Evolutionary conservation across 208 protist species (phyloP).

Genomic region (Acanthamoeba comandoni): DNA sequence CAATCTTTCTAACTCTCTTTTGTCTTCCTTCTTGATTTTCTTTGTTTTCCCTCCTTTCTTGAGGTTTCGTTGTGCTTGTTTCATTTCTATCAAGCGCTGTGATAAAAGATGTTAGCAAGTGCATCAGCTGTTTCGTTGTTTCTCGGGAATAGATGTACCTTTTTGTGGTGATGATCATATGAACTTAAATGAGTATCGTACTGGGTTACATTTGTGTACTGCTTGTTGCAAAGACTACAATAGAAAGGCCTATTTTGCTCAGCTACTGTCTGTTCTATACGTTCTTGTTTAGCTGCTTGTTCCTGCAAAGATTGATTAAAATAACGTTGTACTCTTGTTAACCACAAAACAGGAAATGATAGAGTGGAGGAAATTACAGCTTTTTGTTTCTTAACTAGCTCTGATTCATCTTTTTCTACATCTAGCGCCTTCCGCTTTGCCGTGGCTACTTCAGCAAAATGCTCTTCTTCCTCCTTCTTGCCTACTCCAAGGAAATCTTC

Average conservation of each 20-base stretch:
- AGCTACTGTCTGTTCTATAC: constrained; percentile 54
- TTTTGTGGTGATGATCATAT: constrained; percentile 78
- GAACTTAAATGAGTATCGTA: constrained; percentile 71
- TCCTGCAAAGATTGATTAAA: too few species aligned
- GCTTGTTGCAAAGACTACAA: constrained; percentile 75
- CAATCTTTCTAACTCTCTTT: constrained; percentile 5
- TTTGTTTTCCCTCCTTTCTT: background rate
- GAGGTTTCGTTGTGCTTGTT: constrained; percentile 11
- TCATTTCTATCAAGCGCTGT: constrained; percentile 4
- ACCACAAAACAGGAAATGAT: constrained; percentile 19
- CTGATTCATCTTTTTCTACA: constrained; percentile 61
- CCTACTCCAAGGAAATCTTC: constrained; percentile 60
- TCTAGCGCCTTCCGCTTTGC: constrained; percentile 53
- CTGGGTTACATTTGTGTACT: constrained; percentile 74
- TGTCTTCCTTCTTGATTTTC: constrained; percentile 18
- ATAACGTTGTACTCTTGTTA: background rate
- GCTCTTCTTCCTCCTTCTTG: constrained; percentile 75
- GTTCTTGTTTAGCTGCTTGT: constrained; percentile 28
- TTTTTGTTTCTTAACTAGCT: constrained; percentile 43
- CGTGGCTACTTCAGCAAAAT: background rate
- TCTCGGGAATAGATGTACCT: constrained; percentile 21
- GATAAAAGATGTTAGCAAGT: background rate
- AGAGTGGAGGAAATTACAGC: constrained; percentile 20
- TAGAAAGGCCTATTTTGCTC: constrained; percentile 65
- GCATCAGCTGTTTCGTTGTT: background rate